Conservation (phyloP, 2,329 filamentous ascomycete species). For the Calonectria montana region DNA sequence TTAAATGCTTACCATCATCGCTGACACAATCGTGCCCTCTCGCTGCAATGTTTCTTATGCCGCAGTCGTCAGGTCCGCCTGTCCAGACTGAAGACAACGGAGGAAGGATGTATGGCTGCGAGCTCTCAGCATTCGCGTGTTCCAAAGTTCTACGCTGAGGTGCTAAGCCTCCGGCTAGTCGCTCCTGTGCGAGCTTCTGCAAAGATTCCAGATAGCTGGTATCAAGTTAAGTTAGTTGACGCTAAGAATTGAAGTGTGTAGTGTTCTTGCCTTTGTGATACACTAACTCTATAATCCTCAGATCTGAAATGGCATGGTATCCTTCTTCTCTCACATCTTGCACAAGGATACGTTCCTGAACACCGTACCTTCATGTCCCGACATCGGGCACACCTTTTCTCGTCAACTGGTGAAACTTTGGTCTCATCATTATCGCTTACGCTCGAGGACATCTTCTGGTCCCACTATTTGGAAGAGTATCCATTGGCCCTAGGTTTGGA, state of each 20-base stretch:
- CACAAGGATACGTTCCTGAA: not conserved
- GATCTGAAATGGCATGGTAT: constrained; percentile 2
- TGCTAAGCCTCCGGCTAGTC: not conserved
- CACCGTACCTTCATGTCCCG: not conserved
- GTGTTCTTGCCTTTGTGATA: not conserved
- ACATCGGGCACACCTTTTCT: not conserved
- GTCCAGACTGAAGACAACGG: not conserved
- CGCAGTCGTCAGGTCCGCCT: not conserved
- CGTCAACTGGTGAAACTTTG: not conserved
- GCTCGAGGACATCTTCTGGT: not conserved
- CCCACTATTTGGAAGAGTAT: not conserved
- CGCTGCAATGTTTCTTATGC: not conserved
- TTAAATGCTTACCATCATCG: not conserved
- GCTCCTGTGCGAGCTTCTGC: not conserved
- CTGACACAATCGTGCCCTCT: too few relatives aligned
- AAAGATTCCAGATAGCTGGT: not conserved
- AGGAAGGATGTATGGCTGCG: not conserved
- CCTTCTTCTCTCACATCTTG: not conserved
- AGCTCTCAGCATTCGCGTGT: not conserved
- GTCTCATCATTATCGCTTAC: not conserved
- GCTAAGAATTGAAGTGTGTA: too few relatives aligned
- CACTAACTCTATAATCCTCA: not conserved
- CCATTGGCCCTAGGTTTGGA: not conserved
- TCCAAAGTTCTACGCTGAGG: not conserved
- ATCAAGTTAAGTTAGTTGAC: not conserved